Base-by-base conservation (phyloP, 495 filamentous ascomycete species). In the Stereocaulon alpinum region DNA sequence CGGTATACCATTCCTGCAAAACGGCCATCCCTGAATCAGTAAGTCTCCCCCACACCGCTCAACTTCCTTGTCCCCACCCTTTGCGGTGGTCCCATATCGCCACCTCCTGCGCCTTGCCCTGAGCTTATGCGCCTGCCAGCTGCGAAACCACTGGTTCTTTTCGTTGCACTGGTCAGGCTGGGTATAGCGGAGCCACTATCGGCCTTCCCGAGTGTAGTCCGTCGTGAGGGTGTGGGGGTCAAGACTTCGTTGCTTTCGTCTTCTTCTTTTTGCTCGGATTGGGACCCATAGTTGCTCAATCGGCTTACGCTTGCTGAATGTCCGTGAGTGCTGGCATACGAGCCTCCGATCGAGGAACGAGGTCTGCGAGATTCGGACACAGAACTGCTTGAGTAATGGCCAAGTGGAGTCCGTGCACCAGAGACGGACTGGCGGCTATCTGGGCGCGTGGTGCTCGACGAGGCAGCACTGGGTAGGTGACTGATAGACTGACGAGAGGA, bases 41-140 rank as follows among this genome's bases (percentile, higher is more conserved):
- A 88, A 30, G 83, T 85, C 72, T 88, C 85, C 15, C 83, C 84
- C n/a, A 88, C 71, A 59, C 81, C 84, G 64, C 74, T 78, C 61
- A 80, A 66, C 65, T 78, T 80, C 56, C 78, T 68, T 53, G 70
- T 60, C 54, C 45, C 54, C 67, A 72, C 72, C 56, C 71, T 61
- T 51, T 71, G 70, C 9, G 80, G 78, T 27, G 80, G 80, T 37
- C 76, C 76, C 82, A 84, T 79, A 56, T 71, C 71, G 54, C 78
- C 74, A 55, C 73, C 73, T 64, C 71, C 78, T 27, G 66, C 69
- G 65, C 78, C 67, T 44, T 75, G 66, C 51, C 75, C 71, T 76
- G 76, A 52, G 66, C 69, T 68, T 60, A 66, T 49, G 69, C 76
- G 55, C 76, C 81, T 65, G 74, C 82, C 65, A 12, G 48, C 20